Conservation (phyloP, 2,329 filamentous ascomycete genomes). For the Escovopsis sp. region DNA sequence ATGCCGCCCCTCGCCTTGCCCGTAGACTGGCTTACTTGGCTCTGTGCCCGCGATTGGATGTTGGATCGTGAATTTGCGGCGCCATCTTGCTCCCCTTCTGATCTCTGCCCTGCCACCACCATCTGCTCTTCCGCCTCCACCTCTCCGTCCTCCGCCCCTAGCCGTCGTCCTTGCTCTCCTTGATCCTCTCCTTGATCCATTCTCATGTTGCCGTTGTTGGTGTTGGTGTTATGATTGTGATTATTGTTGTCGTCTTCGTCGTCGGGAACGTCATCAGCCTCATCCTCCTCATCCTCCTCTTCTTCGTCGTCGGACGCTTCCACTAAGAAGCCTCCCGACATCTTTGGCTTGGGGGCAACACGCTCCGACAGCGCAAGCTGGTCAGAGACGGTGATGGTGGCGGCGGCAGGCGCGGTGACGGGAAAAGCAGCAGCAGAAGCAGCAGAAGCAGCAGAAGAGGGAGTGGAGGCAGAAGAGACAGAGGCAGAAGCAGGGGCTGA, state of each 20-base stretch:
- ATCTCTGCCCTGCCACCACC: no score
- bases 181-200: no score
- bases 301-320: constrained; percentile 46
- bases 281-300: constrained; percentile 15
- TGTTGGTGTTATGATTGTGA: no score
- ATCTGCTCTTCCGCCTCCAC: no score
- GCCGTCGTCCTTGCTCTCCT: constrained; percentile 27
- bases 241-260: background rate
- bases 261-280: constrained; percentile 4
- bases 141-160: constrained; percentile 10
- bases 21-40: constrained; percentile 8
- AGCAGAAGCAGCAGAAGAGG: no score
- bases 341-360: constrained; percentile 35
- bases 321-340: constrained; percentile 43
- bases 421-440: no score
- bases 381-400: constrained; percentile 11
- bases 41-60: constrained; percentile 1
- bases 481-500: constrained; percentile 12
- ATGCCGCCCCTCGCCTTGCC: constrained; percentile 8
- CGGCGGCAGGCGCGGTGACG: constrained; percentile 6
- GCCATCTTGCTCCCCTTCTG: constrained; percentile 3
- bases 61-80: constrained; percentile 1
- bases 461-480: no score
- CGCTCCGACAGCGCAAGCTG: constrained; percentile 11
- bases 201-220: no score